Conservation (phyloP, 805 yeast genomes). For the Maudiozyma turicensis region DNA sequence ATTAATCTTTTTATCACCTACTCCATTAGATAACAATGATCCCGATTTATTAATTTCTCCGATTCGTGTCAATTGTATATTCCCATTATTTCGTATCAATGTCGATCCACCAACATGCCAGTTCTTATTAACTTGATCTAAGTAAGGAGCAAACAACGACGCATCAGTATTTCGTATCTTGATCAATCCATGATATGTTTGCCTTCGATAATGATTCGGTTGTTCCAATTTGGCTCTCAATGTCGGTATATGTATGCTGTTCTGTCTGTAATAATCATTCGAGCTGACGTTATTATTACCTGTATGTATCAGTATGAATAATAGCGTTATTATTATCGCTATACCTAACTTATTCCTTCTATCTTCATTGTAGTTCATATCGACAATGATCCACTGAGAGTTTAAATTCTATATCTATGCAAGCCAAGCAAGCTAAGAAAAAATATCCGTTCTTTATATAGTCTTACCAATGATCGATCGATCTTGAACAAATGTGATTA, state of each 20-base stretch:
- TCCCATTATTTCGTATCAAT: slow-evolving; percentile 21
- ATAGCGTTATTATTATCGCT: background rate
- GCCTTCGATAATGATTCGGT: slow-evolving; percentile 3
- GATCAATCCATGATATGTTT: slow-evolving; percentile 1
- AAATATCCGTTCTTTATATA: too few relatives aligned
- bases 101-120: slow-evolving; percentile 26
- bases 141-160: slow-evolving; percentile 20
- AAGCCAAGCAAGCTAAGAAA: too few relatives aligned
- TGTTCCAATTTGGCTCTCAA: background rate
- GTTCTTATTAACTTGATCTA: slow-evolving; percentile 21
- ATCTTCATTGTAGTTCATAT: background rate
- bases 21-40: slow-evolving; percentile 22
- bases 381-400: too few relatives aligned
- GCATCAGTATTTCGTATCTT: slow-evolving; percentile 19
- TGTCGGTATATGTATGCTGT: background rate
- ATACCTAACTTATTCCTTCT: slow-evolving; percentile 1
- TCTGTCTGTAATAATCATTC: background rate
- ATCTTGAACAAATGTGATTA: too few relatives aligned
- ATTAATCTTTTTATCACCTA: slow-evolving; percentile 27
- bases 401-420: too few relatives aligned
- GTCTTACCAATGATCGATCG: too few relatives aligned
- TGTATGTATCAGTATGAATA: slow-evolving; percentile 1
- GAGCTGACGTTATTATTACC: background rate
- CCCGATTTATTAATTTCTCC: slow-evolving; percentile 13
- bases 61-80: slow-evolving; percentile 14